These are phyloP conservation scores for Corymbia calophylla DNA, from an alignment of 441 rosid genomes.

Conservation along the genomic window DNA sequence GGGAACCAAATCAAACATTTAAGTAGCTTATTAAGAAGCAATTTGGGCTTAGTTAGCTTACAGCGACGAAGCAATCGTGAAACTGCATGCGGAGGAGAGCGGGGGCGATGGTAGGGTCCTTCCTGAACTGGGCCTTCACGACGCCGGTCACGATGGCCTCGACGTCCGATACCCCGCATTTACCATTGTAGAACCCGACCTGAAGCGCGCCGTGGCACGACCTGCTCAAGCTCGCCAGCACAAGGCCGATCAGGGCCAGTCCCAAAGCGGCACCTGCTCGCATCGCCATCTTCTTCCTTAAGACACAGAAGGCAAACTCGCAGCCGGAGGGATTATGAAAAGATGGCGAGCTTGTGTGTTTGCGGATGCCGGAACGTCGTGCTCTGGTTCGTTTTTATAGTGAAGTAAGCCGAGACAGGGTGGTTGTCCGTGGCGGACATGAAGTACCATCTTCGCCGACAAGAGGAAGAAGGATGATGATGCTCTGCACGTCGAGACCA, in stretches of 20 bases:
- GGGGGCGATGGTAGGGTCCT: constrained; percentile 22
- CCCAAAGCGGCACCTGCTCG: constrained; percentile 1
- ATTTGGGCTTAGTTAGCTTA: not conserved
- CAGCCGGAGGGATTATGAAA: not conserved
- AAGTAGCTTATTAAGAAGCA: not conserved
- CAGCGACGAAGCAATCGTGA: constrained; percentile 11
- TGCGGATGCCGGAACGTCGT: not conserved
- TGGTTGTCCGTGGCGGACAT: not conserved
- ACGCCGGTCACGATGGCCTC: constrained; percentile 23
- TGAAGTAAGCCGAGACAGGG: not conserved
- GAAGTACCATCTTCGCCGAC: not conserved
- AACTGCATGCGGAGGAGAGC: constrained; percentile 51
- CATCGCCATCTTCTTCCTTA: not conserved
- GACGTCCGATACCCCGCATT: constrained; percentile 17
- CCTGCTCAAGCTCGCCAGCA: constrained; percentile 19
- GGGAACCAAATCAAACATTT: not conserved
- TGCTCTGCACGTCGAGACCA: not conserved
- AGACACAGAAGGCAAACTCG: not conserved
- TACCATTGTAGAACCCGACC: constrained; percentile 17
- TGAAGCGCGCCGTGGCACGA: constrained; percentile 21
- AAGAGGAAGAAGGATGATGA: not conserved
- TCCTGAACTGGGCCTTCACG: not conserved
- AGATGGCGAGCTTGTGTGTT: not conserved
- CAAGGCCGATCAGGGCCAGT: constrained; percentile 14
- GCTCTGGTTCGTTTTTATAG: not conserved